These are phyloP conservation scores for Rhododendron kiyosumense DNA, from an alignment of 148 eudicot genomes.

Conservation along the genomic window DNA sequence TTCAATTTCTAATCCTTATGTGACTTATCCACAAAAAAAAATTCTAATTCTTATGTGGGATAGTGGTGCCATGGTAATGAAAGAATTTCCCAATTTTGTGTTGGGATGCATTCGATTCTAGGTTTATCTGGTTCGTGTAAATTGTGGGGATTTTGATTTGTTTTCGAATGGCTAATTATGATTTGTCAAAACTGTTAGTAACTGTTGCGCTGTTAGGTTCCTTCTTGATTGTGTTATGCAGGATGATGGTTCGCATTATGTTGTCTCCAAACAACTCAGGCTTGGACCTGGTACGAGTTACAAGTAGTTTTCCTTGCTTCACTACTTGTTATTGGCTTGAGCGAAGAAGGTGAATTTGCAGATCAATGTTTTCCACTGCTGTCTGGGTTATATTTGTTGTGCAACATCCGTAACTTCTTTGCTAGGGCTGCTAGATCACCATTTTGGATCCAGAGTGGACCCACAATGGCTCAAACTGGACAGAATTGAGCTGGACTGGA, in stretches of 20 bases:
- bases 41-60: background rate
- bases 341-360: background rate
- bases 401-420: background rate
- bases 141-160: background rate
- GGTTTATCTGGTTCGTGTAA: background rate
- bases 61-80: background rate
- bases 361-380: background rate
- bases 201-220: background rate
- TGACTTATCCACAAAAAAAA: background rate
- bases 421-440: background rate
- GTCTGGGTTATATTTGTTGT: background rate
- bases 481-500: background rate
- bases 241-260: background rate
- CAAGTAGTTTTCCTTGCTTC: background rate
- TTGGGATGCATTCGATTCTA: background rate
- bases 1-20: background rate
- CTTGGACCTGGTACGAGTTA: background rate
- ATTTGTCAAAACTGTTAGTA: background rate
- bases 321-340: background rate
- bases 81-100: background rate
- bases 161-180: background rate
- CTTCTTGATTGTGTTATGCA: background rate
- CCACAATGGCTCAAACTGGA: background rate
- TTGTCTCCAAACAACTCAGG: background rate
- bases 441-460: background rate